phyloP scores from a whole-genome alignment of 768 basidiomycete genomes.

The Infundibulicybe gibba region DNA sequence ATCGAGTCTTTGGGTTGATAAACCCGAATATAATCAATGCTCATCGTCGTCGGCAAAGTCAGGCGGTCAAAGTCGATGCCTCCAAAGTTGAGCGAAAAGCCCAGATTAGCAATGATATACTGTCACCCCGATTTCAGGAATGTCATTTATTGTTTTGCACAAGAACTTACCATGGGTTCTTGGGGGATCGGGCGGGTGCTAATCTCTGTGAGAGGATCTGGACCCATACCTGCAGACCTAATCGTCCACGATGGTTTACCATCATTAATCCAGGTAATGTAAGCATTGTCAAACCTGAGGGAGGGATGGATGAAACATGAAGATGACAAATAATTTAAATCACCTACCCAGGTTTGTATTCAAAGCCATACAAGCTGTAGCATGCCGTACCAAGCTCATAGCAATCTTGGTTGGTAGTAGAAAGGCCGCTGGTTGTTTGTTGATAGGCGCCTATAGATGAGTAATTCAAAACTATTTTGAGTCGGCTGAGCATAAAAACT shows the following conservation, averaged over 20 bases:
- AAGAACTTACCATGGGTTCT: slow-evolving; percentile 62
- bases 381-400: slow-evolving; percentile 42
- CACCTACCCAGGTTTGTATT: slow-evolving; percentile 46
- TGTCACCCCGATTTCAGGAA: slow-evolving; percentile 24
- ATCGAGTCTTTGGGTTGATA: slow-evolving; percentile 49
- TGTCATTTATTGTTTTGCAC: neutral
- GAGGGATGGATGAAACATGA: slow-evolving; percentile 24
- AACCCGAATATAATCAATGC: slow-evolving; percentile 80
- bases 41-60: slow-evolving; percentile 57
- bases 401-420: slow-evolving; percentile 57
- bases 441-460: slow-evolving; percentile 48
- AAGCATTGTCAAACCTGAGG: slow-evolving; percentile 37
- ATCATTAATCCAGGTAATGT: slow-evolving; percentile 64
- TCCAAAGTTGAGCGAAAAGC: slow-evolving; percentile 68
- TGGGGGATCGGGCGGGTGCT: slow-evolving; percentile 55
- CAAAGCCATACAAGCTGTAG: slow-evolving; percentile 38
- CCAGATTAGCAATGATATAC: slow-evolving; percentile 72
- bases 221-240: slow-evolving; percentile 39
- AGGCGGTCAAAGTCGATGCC: slow-evolving; percentile 56
- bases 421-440: slow-evolving; percentile 69
- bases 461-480: neutral
- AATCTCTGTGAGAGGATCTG: slow-evolving; percentile 51
- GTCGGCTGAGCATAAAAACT: slow-evolving; percentile 46
- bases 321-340: slow-evolving; percentile 18
- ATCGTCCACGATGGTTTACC: slow-evolving; percentile 52